Percentiles rank a stretch among this genome's conserved stretches.
Conservation (phyloP, 371 early-diverging fungal species). For the Rhizopus arrhizus region DNA sequence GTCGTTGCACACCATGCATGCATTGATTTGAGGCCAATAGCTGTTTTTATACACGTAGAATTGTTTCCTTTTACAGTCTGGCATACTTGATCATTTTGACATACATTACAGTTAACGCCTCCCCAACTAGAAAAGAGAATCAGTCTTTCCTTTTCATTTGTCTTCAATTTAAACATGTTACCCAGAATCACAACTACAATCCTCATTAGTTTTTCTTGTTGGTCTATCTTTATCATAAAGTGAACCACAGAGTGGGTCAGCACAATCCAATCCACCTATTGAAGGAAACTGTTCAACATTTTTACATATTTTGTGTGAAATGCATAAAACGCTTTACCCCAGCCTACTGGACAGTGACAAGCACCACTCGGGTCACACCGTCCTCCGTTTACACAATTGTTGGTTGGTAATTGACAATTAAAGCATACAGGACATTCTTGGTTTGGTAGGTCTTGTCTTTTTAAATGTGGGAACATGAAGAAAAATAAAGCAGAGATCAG, state of each 20-base stretch:
- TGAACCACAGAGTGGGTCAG: constrained; percentile 49
- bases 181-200: constrained; percentile 51
- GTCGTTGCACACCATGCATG: constrained; percentile 58
- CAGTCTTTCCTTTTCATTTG: neutral
- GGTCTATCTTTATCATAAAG: constrained; percentile 38
- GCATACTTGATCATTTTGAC: constrained; percentile 43
- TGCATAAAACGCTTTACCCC: constrained; percentile 38
- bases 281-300: neutral
- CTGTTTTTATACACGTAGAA: constrained; percentile 48
- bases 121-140: constrained; percentile 37
- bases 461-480: constrained; percentile 13
- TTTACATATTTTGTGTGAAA: neutral
- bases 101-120: constrained; percentile 54
- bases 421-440: constrained; percentile 56
- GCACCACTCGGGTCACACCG: constrained; percentile 40
- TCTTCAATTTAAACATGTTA: constrained; percentile 11
- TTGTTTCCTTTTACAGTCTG: constrained; percentile 38
- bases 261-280: constrained; percentile 44
- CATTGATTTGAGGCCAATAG: constrained; percentile 51
- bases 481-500: neutral
- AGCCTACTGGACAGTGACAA: constrained; percentile 45
- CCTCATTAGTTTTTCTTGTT: constrained; percentile 26
- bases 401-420: constrained; percentile 46
- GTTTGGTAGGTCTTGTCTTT: constrained; percentile 31
- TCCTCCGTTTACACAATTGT: constrained; percentile 50